These are phyloP conservation scores for Apiospora aurea DNA, from an alignment of 2,329 filamentous ascomycete species.

Conservation along the genomic window DNA sequence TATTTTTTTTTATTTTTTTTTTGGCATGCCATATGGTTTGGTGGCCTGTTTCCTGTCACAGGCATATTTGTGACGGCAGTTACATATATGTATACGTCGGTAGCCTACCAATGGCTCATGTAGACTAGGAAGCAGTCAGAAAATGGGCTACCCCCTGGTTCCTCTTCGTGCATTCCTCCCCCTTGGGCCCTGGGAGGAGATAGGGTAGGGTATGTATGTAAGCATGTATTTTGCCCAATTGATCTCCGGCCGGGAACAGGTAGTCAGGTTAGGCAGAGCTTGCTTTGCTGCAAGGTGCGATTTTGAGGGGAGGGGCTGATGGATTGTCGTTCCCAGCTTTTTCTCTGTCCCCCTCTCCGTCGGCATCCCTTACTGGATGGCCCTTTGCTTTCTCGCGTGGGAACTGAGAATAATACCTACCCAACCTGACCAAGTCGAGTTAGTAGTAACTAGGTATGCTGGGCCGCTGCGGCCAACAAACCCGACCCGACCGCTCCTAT, in stretches of 20 bases:
- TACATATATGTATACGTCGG: neutral
- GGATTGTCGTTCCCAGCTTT: conserved; percentile 11
- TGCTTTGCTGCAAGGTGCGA: conserved; percentile 9
- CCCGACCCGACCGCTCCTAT: conserved; percentile 1
- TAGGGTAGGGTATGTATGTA: neutral
- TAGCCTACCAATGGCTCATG: neutral
- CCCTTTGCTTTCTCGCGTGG: conserved; percentile 11
- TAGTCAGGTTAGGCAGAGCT: neutral
- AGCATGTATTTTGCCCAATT: conserved; percentile 14
- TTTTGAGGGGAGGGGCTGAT: conserved; percentile 9
- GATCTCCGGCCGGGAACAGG: conserved; percentile 12
- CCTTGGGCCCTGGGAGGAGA: neutral
- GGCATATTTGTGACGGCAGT: neutral
- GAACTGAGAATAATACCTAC: conserved; percentile 7
- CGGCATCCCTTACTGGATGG: neutral
- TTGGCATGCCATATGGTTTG: neutral
- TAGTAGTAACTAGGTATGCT: neutral
- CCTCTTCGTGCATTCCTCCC: neutral
- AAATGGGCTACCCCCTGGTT: conserved; percentile 10
- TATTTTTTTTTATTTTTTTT: too few relatives aligned
- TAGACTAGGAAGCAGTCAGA: neutral
- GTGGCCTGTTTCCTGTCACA: conserved; percentile 1
- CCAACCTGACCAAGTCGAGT: conserved; percentile 15
- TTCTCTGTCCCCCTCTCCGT: neutral
- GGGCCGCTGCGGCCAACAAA: conserved; percentile 9